Evolutionary conservation across 257 asterid genomes (phyloP), one percentile per base, ranked within the genome.

Genomic region (Capsicum chinense): DNA sequence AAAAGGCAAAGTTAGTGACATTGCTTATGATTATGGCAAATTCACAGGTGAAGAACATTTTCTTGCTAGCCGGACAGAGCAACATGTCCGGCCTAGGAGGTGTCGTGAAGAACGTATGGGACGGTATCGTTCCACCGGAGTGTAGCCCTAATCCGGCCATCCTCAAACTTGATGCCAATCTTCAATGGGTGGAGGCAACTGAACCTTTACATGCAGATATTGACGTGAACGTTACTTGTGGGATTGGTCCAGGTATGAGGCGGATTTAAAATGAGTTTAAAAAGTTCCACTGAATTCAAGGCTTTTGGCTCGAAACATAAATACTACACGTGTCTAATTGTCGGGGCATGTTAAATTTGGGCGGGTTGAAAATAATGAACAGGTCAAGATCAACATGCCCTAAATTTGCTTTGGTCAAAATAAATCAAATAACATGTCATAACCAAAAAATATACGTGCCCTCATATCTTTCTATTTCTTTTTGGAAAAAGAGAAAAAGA

Each of bases 81-180:
- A 86, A 86, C 84, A 87, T 87, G 83, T 82, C 84, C 9, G 89
- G 87, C 64, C 85, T 74, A 14, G 85, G 89, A 26, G 89, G 87
- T n/a, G 89, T 87, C 1, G 62, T 59, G 33, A 68, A 59, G 9
- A 78, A 74, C 54, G 33, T 7, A 19, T 87, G 87, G 87, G 87
- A 87, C 39, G 62, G 80, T n/a, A 10, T 80, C 47, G 82, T 87
- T 44, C 89, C 84, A 2, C 74, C 76, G 9, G 80, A 86, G 15
- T 52, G 84, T 47, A 62, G 56, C 16, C 84, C 81, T 10, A 58
- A 83, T 26, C 88, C 78, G 56, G 16, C 21, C 80, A 74, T 74
- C 58, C 62, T 74, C 56, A 74, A 74, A 74, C 80, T 74, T 50
- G 60, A 74, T 50, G 60, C 21, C 19, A 50, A 74, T 50, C 60